phyloP scores from a whole-genome alignment of 106 monocot species.

The Posidonia australis region DNA sequence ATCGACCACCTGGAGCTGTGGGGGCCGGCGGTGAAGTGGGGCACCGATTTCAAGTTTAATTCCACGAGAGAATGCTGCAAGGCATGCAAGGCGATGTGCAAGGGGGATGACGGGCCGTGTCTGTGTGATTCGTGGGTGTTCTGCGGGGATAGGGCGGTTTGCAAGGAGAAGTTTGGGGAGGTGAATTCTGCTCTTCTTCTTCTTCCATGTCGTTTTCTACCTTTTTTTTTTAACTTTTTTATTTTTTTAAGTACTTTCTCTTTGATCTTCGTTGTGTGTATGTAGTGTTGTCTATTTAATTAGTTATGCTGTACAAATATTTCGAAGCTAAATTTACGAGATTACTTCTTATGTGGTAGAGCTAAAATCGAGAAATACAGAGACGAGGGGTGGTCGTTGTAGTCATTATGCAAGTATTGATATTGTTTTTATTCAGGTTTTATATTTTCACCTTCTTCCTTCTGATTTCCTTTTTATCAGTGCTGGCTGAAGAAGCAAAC shows the following conservation, averaged over 20 bases:
- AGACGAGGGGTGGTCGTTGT: too few relatives aligned
- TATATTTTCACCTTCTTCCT: not conserved
- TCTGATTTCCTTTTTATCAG: conserved; percentile 26
- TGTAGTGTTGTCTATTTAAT: too few relatives aligned
- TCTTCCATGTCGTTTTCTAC: not conserved
- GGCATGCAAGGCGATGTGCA: conserved; percentile 79
- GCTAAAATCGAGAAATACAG: too few relatives aligned
- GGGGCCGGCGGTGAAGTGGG: conserved; percentile 85
- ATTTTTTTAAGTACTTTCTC: too few relatives aligned
- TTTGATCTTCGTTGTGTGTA: too few relatives aligned
- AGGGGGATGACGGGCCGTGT: conserved; percentile 45
- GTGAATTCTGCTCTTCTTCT: conserved; percentile 4
- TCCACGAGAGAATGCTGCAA: conserved; percentile 59
- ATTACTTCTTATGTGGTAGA: too few relatives aligned
- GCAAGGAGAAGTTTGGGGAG: conserved; percentile 75
- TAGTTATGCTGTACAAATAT: too few relatives aligned
- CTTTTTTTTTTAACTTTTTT: too few relatives aligned
- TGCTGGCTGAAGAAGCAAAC: conserved; percentile 98
- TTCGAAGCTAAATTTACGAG: too few relatives aligned
- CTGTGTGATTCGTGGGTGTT: conserved; percentile 97
- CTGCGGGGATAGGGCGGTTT: conserved; percentile 62
- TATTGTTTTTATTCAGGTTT: too few relatives aligned
- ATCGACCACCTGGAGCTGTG: conserved; percentile 67
- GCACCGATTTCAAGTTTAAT: conserved; percentile 59
- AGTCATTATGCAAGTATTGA: too few relatives aligned